Evolutionary conservation across 306 rosid genomes (phyloP).

Genomic region (Malus sylvestris): DNA sequence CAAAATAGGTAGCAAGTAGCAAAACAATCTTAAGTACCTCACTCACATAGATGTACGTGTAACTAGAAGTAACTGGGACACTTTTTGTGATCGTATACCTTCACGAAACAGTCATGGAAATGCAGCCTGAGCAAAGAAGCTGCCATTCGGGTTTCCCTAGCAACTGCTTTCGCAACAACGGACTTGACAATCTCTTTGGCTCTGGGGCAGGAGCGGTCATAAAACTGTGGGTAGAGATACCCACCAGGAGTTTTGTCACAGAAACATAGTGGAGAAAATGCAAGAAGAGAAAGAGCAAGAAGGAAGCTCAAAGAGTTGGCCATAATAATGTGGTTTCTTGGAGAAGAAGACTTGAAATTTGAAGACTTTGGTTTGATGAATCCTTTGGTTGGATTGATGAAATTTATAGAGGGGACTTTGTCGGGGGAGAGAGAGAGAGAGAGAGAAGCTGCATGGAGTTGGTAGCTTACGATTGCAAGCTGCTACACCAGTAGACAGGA

Average conservation of each 20-base stretch:
- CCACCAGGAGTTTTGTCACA: conserved; percentile 25
- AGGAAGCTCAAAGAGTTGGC: conserved; percentile 25
- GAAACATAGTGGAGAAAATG: conserved; percentile 49
- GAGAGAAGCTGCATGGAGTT: conserved; percentile 14
- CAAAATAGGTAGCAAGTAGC: conserved; percentile 6
- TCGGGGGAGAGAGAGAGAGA: no score
- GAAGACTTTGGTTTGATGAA: conserved; percentile 12
- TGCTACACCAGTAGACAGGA: conserved; percentile 11
- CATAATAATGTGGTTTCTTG: conserved; percentile 28
- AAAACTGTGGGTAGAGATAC: conserved; percentile 65
- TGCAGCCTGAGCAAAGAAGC: conserved; percentile 85
- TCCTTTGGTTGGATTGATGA: conserved; percentile 9
- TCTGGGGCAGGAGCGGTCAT: conserved; percentile 62
- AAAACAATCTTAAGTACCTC: background rate
- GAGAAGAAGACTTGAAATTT: conserved; percentile 3
- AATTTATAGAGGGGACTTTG: conserved; percentile 35
- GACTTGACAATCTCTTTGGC: conserved; percentile 65
- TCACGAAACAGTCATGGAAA: conserved; percentile 89
- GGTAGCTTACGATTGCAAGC: background rate
- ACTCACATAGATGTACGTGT: background rate
- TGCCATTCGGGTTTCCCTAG: conserved; percentile 59
- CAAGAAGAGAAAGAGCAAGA: conserved; percentile 48
- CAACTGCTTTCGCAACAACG: conserved; percentile 55
- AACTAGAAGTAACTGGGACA: background rate
- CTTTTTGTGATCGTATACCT: conserved; percentile 31